Conservation (phyloP, 345 rosid genomes). For the Linum lewisii region DNA sequence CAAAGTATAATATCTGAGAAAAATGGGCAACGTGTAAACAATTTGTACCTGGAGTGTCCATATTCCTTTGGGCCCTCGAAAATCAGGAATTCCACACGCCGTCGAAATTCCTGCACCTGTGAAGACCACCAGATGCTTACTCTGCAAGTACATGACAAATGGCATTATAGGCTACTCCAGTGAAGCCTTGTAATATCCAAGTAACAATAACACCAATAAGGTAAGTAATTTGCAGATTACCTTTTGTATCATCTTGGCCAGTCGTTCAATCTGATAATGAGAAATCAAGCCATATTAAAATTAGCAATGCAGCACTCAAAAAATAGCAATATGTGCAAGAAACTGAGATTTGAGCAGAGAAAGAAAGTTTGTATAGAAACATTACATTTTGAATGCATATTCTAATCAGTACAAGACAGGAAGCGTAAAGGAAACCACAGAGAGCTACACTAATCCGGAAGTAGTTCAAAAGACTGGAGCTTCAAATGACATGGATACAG, state of each 20-base stretch:
- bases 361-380: background rate
- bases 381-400: background rate
- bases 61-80: conserved; percentile 94
- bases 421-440: background rate
- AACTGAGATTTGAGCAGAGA: background rate
- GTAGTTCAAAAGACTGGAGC: background rate
- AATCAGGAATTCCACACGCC: conserved; percentile 96
- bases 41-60: conserved; percentile 86
- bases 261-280: conserved; percentile 22
- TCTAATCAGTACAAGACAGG: background rate
- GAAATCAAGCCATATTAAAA: conserved; percentile 9
- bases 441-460: background rate
- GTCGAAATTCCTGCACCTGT: conserved; percentile 99
- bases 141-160: conserved; percentile 48
- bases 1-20: background rate
- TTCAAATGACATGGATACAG: background rate
- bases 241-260: conserved; percentile 27
- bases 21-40: background rate
- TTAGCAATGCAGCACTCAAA: too few species aligned
- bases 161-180: background rate
- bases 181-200: background rate
- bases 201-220: background rate
- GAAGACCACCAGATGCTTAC: conserved; percentile 95
- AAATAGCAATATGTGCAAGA: background rate
- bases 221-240: conserved; percentile 4